Evolutionary conservation across 2,329 filamentous ascomycete genomes (phyloP).

Genomic region (Diplodia scrobiculata): DNA sequence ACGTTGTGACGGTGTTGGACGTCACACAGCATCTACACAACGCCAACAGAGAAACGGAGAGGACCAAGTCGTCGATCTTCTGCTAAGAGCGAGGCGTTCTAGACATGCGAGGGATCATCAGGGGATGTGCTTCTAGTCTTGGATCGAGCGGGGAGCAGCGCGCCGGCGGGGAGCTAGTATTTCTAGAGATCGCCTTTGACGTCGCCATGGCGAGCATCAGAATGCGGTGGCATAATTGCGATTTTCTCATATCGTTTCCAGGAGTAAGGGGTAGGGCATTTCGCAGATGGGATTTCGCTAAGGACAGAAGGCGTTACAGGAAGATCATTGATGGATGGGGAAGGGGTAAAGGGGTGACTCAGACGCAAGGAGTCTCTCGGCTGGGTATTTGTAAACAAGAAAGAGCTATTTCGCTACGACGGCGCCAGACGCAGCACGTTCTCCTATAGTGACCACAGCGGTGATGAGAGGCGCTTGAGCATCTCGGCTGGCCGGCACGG

Average conservation of each 20-base stretch:
- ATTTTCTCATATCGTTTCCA: neutral
- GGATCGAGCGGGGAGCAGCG: neutral
- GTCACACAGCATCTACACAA: constrained; percentile 48
- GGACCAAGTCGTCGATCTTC: constrained; percentile 31
- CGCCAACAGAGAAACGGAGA: constrained; percentile 37
- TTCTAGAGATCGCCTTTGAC: constrained; percentile 17
- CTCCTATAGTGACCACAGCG: neutral
- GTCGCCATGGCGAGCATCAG: neutral
- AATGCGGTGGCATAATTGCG: constrained; percentile 1
- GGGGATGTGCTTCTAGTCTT: neutral
- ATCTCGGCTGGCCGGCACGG: neutral
- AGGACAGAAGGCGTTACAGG: constrained; percentile 1
- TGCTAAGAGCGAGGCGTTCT: constrained; percentile 24
- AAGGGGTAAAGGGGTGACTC: constrained; percentile 2
- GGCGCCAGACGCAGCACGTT: neutral
- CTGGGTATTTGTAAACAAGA: neutral
- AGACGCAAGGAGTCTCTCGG: constrained; percentile 17
- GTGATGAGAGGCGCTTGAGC: neutral
- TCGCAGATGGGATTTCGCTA: neutral
- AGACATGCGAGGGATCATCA: neutral
- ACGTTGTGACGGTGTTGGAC: constrained; percentile 43
- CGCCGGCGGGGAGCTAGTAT: neutral
- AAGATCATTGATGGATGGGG: neutral
- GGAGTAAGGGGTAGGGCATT: constrained; percentile 1
- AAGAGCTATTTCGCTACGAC: no score